Evolutionary conservation across 139 green algal species (phyloP).

Genomic region (Chlamydomonas sp.): DNA sequence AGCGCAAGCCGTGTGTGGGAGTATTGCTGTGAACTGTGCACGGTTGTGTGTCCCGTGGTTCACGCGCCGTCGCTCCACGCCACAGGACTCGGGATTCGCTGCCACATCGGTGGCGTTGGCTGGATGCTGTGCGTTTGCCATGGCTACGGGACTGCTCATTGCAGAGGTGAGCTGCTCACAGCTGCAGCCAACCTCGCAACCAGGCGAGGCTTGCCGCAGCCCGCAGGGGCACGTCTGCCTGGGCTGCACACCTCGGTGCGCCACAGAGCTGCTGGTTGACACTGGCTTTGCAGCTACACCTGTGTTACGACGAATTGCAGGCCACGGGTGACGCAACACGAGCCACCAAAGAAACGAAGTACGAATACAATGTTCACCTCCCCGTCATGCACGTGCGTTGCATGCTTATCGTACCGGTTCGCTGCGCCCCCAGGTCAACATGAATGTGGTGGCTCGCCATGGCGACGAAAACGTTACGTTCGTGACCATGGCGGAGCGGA

Average conservation of each 20-base stretch:
- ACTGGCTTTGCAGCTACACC: too few relatives aligned
- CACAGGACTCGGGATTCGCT: constrained; percentile 65
- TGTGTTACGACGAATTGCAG: too few relatives aligned
- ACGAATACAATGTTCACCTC: too few relatives aligned
- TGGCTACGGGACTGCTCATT: constrained; percentile 62
- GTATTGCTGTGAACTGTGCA: not conserved
- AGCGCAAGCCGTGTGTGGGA: not conserved
- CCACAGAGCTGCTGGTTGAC: constrained; percentile 40
- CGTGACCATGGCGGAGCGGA: constrained; percentile 57
- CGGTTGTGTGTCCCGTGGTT: too few relatives aligned
- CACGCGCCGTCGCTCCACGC: not conserved
- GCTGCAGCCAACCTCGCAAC: too few relatives aligned
- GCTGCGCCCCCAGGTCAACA: not conserved
- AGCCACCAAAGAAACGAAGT: not conserved
- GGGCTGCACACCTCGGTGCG: too few relatives aligned
- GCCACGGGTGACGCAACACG: not conserved
- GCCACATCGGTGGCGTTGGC: constrained; percentile 46
- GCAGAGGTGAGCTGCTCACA: constrained; percentile 59
- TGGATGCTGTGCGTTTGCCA: constrained; percentile 44
- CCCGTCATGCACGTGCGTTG: too few relatives aligned
- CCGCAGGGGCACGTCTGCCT: too few relatives aligned
- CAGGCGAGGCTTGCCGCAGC: too few relatives aligned
- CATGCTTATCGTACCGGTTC: too few relatives aligned
- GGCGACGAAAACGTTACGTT: constrained; percentile 8
- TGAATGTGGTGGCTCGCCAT: not conserved